Conservation (phyloP, 495 filamentous ascomycete genomes). For the Apiosordaria backusii region DNA sequence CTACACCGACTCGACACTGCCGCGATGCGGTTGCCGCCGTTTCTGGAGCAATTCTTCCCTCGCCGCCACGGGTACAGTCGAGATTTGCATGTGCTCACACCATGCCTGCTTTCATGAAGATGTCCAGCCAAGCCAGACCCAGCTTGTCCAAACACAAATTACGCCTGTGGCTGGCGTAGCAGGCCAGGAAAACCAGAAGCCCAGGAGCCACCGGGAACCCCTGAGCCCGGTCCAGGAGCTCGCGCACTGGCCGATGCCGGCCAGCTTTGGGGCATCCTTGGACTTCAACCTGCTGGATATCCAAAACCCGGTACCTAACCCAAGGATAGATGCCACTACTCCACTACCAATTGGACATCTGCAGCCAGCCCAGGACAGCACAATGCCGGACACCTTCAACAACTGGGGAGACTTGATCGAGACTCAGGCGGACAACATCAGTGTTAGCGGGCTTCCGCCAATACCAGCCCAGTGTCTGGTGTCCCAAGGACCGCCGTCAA, state of each 20-base stretch:
- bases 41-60: constrained; percentile 54
- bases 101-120: constrained; percentile 69
- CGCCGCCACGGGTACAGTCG: constrained; percentile 31
- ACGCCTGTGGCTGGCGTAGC: constrained; percentile 18
- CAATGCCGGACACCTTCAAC: constrained; percentile 50
- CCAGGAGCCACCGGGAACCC: constrained; percentile 38
- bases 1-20: constrained; percentile 52
- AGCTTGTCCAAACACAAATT: constrained; percentile 15
- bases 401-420: constrained; percentile 43
- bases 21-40: constrained; percentile 61
- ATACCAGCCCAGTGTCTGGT: constrained; percentile 52
- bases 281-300: constrained; percentile 34
- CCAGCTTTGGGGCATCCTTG: constrained; percentile 30
- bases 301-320: constrained; percentile 23
- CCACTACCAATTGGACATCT: constrained; percentile 23
- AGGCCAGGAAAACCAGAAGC: constrained; percentile 47
- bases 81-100: constrained; percentile 66
- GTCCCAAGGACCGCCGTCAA: constrained; percentile 40
- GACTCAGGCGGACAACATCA: constrained; percentile 22
- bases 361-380: constrained; percentile 29
- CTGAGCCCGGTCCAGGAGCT: constrained; percentile 45
- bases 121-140: constrained; percentile 27
- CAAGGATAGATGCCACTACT: constrained; percentile 19
- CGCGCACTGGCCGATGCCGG: constrained; percentile 32
- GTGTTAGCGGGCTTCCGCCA: constrained; percentile 37